Percentiles rank a stretch among this genome's conserved stretches.
These are phyloP conservation scores for Stereum hirsutum DNA, from an alignment of 1,284 basidiomycete species.

Conservation along the genomic window DNA sequence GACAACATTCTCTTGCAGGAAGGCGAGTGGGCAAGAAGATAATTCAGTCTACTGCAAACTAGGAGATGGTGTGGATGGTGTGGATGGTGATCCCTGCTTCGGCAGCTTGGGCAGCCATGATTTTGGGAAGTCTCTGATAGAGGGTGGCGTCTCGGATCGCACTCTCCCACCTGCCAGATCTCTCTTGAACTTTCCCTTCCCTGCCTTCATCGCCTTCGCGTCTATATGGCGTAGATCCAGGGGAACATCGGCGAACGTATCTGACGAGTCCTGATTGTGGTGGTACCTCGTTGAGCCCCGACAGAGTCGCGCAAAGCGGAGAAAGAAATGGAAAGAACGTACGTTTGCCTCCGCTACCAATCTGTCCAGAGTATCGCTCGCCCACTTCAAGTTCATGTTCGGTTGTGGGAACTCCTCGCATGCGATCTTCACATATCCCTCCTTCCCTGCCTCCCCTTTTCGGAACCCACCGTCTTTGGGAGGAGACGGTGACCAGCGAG, in stretches of 20 bases:
- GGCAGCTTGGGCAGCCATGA: slow-evolving; percentile 58
- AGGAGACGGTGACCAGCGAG: slow-evolving; percentile 70
- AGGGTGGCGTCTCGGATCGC: slow-evolving; percentile 46
- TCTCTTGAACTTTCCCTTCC: slow-evolving; percentile 43
- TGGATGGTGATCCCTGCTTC: neutral
- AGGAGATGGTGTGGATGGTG: neutral
- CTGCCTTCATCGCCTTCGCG: slow-evolving; percentile 59
- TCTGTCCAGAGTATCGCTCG: slow-evolving; percentile 68
- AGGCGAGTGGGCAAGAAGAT: no score
- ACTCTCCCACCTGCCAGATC: slow-evolving; percentile 34
- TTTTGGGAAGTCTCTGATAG: slow-evolving; percentile 70
- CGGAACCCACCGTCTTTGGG: slow-evolving; percentile 57
- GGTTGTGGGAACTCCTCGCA: slow-evolving; percentile 75
- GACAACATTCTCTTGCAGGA: no score
- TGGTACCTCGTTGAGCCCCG: no score
- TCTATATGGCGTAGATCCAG: slow-evolving; percentile 73
- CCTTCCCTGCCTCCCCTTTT: slow-evolving; percentile 35
- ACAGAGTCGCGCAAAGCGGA: no score
- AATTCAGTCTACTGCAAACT: no score
- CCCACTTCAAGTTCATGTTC: slow-evolving; percentile 82
- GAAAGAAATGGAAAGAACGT: slow-evolving; percentile 26
- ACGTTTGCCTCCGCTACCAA: slow-evolving; percentile 76
- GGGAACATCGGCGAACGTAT: slow-evolving; percentile 56
- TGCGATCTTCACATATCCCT: slow-evolving; percentile 80
- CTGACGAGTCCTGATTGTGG: slow-evolving; percentile 33